These are phyloP conservation scores for Talaromyces sp. DNA, from an alignment of 2,329 filamentous ascomycete species.

Conservation along the genomic window DNA sequence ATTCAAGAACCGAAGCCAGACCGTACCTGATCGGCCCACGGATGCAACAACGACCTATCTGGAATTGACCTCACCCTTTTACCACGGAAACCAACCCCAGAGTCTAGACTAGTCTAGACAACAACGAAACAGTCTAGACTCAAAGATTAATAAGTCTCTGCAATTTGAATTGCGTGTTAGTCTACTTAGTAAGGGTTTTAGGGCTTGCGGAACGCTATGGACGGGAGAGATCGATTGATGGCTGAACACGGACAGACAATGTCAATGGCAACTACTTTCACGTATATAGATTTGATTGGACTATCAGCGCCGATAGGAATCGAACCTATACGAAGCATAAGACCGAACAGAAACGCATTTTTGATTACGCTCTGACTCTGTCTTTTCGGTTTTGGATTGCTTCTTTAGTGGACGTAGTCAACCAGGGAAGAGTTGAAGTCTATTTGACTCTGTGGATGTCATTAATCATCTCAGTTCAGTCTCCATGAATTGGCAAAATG, in stretches of 20 bases:
- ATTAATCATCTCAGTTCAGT: not conserved
- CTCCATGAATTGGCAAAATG: not conserved
- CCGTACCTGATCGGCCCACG: not conserved
- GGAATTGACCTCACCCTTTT: not conserved
- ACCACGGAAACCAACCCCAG: not conserved
- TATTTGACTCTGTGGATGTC: not conserved
- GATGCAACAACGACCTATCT: not conserved
- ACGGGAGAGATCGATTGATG: not conserved
- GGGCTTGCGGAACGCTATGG: not conserved
- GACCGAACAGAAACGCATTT: not conserved
- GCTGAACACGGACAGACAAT: not conserved
- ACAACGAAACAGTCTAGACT: not conserved
- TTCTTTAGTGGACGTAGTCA: not conserved
- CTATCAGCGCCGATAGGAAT: no score
- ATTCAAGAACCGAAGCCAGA: not conserved
- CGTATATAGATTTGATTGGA: no score
- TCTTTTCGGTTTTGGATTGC: not conserved
- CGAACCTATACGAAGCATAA: no score
- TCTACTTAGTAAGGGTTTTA: not conserved
- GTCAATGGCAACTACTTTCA: no score
- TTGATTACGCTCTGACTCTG: not conserved
- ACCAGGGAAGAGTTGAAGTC: not conserved
- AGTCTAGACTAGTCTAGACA: slow-evolving; percentile 6
- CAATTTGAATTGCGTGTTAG: not conserved
- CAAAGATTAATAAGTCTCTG: not conserved